phyloP scores from a whole-genome alignment of 257 asterid genomes.

The Forsythia viridissima region DNA sequence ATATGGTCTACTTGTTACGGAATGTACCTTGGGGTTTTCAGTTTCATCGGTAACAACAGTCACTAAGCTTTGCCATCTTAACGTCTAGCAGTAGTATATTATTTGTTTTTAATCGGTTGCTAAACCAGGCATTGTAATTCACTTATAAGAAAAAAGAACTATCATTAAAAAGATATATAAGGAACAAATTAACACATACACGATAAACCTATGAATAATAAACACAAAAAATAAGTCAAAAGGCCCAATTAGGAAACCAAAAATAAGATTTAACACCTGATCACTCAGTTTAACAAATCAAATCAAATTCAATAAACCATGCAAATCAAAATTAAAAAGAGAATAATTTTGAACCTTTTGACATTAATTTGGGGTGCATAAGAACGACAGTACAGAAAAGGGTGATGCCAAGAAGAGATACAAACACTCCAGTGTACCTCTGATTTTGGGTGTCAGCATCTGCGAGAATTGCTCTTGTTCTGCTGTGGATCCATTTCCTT shows the following conservation, averaged over 20 bases:
- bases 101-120: not conserved
- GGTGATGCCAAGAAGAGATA: conserved; percentile 1
- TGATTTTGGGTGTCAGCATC: not conserved
- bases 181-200: not conserved
- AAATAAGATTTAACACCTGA: not conserved
- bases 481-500: not conserved
- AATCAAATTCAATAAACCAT: not conserved
- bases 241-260: not conserved
- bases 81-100: not conserved
- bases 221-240: not conserved
- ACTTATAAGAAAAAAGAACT: not conserved
- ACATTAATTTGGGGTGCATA: not conserved
- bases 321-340: not conserved
- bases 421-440: not conserved
- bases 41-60: not conserved
- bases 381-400: not conserved
- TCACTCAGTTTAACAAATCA: not conserved
- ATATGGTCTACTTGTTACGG: not conserved
- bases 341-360: not conserved
- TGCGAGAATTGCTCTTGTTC: not conserved
- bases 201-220: not conserved
- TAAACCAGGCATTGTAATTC: not conserved
- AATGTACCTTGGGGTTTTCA: not conserved
- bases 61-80: not conserved
- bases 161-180: not conserved